These are phyloP conservation scores for Penicillium janthinellum DNA, from an alignment of 2,329 filamentous ascomycete species.

Conservation along the genomic window DNA sequence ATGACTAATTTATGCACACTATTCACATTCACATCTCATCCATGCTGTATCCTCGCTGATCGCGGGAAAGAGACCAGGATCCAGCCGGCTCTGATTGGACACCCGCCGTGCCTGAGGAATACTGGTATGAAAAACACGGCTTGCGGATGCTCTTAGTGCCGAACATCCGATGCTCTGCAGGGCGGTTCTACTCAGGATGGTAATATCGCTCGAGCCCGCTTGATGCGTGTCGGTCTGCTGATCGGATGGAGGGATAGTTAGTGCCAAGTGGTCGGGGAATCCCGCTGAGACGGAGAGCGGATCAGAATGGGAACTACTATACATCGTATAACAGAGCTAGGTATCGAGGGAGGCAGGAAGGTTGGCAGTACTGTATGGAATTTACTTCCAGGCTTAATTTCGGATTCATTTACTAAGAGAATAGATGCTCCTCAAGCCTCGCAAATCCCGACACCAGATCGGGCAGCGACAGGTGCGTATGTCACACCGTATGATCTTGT, in stretches of 20 bases:
- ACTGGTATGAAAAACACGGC: constrained; percentile 7
- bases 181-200: constrained; percentile 9
- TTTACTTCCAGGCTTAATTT: neutral
- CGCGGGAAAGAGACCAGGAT: constrained; percentile 12
- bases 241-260: neutral
- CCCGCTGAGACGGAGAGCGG: neutral
- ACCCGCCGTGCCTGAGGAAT: constrained; percentile 9
- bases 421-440: neutral
- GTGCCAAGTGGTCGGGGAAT: neutral
- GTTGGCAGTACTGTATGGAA: neutral
- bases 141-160: constrained; percentile 19
- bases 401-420: neutral
- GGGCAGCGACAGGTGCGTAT: neutral
- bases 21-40: neutral
- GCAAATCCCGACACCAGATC: neutral
- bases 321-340: neutral
- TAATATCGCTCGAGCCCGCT: constrained; percentile 10
- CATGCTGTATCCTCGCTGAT: constrained; percentile 6
- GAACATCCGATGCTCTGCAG: constrained; percentile 16
- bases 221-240: constrained; percentile 5
- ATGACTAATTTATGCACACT: neutral
- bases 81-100: constrained; percentile 9
- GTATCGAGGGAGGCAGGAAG: neutral
- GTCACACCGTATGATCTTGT: constrained; percentile 9
- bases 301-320: neutral